A percentile compares a stretch with the other conserved stretches of the same genome.
phyloP scores from a whole-genome alignment of 148 eudicot species.

The Rheum nobile region DNA sequence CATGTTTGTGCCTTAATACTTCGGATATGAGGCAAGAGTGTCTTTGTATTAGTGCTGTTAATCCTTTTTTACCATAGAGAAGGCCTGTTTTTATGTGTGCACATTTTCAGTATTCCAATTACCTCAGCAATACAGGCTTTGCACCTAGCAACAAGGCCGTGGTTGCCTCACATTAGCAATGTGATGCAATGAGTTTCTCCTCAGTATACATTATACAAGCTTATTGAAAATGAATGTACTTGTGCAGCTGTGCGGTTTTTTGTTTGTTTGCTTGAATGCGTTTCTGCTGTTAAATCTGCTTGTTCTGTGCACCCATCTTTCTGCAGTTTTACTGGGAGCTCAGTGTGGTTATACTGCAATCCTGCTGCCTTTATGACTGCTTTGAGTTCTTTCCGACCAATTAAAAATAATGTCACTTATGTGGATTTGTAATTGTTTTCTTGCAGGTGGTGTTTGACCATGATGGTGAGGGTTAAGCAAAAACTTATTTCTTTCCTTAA shows the following conservation, averaged over 20 bases:
- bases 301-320: background rate
- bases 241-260: background rate
- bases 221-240: background rate
- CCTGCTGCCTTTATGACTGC: background rate
- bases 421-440: constrained; percentile 5
- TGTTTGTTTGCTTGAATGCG: background rate
- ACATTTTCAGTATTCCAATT: background rate
- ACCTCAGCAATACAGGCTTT: background rate
- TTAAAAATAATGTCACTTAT: background rate
- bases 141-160: background rate
- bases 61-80: background rate
- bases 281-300: background rate
- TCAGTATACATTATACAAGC: too few species aligned
- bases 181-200: background rate
- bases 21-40: background rate
- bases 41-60: background rate
- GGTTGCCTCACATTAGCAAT: background rate
- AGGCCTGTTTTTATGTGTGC: background rate
- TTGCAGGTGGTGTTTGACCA: constrained; percentile 97
- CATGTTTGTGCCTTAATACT: background rate
- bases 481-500: background rate
- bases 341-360: background rate
- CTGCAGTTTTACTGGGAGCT: background rate
- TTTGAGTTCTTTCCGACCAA: background rate
- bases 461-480: constrained; percentile 55